A percentile compares a stretch with the other conserved stretches of the same genome.
These are phyloP conservation scores for Choiromyces venosus DNA, from an alignment of 495 filamentous ascomycete species.

Conservation along the genomic window DNA sequence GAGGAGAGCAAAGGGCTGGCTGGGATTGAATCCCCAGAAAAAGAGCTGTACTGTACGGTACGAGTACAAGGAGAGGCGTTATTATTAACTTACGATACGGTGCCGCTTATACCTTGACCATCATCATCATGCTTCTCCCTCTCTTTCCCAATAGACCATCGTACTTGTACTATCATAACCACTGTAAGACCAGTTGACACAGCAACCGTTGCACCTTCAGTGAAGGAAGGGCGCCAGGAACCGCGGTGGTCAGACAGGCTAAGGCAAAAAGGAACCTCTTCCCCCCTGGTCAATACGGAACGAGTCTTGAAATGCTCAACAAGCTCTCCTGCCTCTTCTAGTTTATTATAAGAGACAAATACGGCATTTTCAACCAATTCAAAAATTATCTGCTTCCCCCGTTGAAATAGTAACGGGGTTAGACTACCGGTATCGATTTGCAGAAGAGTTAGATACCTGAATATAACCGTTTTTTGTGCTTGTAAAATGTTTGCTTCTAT, in stretches of 20 bases:
- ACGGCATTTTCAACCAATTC: not conserved
- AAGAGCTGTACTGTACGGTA: too few relatives aligned
- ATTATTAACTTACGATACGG: not conserved
- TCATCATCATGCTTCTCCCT: not conserved
- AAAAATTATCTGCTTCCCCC: not conserved
- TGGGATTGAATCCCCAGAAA: not conserved
- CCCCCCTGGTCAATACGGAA: not conserved
- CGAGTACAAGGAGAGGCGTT: not conserved
- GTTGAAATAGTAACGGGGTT: not conserved
- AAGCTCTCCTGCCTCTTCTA: not conserved
- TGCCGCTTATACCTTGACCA: not conserved
- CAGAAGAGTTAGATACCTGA: too few relatives aligned
- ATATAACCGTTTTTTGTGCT: too few relatives aligned
- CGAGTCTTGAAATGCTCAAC: not conserved
- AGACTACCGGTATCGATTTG: too few relatives aligned
- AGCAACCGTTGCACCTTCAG: slow-evolving; percentile 24
- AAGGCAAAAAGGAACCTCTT: not conserved
- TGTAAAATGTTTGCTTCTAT: not conserved
- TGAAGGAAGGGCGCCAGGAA: not conserved
- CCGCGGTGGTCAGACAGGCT: not conserved
- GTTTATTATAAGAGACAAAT: not conserved
- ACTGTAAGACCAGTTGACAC: slow-evolving; percentile 30
- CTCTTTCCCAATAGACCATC: not conserved
- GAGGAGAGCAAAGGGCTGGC: not conserved
- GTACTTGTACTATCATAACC: not conserved